Base-by-base conservation (phyloP, 352 stramenopile genomes). In the Globisporangium abappressorium region DNA sequence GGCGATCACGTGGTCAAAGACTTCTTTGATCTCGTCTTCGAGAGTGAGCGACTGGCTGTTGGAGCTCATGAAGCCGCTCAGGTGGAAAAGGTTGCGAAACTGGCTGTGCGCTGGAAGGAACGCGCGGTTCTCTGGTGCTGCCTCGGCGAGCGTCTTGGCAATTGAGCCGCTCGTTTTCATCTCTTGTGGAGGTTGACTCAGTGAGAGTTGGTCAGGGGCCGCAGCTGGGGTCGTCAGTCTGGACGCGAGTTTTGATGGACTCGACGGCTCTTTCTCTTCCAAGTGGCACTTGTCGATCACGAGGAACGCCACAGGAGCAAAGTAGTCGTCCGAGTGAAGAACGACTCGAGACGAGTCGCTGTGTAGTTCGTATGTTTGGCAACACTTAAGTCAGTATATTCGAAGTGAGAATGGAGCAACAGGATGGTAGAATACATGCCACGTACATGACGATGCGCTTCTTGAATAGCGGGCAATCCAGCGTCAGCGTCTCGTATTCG, bases 401-500 rank as follows among this genome's bases (percentile, higher is more conserved):
- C 14, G 5, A 4, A 46, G 20, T 54, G 2, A 62, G n/a, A 24
- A 33, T 57, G 8, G 24, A 26, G 24, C 24, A 36, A 36, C 33
- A 36, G 4, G 2, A 9, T 36, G 8, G 33, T 47, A 14, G 41
- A 18, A 20, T 47, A 11, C 41, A 47, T 12, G 24, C 12, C 15
- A 71, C 77, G 28, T 91, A 95, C 84, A 97, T 84, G 55, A 96
- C 86, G 62, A 98, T 96, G 18, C 92, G 82, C 70, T 98, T 94
- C 68, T 97, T 94, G 66, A 99, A 98, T 3, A 98, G 78, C 28
- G 95, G 94, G 73, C 92, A 99, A 84, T 99, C 95, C n/a, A 99
- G 74, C 28, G 98, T 98, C 34, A 99, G 82, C 2, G 97, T 99
- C 84, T 99, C 98, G 84, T 99, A 99, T 78, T 99, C 98, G 22